Conservation (phyloP, 2,329 filamentous ascomycete genomes). For the Didymella keratinophila region DNA sequence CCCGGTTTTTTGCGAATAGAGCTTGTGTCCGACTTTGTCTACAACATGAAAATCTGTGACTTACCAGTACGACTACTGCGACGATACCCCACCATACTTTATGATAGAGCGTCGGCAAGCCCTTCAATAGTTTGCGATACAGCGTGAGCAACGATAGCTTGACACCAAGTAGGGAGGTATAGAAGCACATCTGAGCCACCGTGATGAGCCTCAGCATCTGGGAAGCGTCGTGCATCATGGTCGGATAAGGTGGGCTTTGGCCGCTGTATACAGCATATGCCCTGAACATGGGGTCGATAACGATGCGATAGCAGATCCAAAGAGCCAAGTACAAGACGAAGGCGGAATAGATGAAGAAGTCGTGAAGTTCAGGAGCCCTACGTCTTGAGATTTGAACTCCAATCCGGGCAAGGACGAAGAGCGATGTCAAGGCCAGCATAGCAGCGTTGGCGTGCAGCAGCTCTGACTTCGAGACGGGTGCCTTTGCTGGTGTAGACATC, state of each 20-base stretch:
- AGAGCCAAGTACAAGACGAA: background rate
- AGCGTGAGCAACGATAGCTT: background rate
- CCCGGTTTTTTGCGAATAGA: too few relatives aligned
- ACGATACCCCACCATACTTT: conserved; percentile 5
- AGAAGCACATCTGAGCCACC: background rate
- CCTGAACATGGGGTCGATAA: conserved; percentile 1
- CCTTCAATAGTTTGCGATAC: conserved; percentile 3
- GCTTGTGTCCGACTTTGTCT: too few relatives aligned
- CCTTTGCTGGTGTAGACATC: background rate
- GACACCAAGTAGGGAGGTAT: background rate
- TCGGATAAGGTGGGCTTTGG: conserved; percentile 1
- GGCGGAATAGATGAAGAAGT: background rate
- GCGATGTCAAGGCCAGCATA: background rate
- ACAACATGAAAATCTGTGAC: too few relatives aligned
- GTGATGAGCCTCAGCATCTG: background rate
- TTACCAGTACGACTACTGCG: background rate
- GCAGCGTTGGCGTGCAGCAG: background rate
- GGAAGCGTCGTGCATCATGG: background rate
- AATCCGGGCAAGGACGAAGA: background rate
- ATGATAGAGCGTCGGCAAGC: background rate
- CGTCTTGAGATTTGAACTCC: background rate
- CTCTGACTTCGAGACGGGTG: background rate
- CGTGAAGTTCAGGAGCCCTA: background rate
- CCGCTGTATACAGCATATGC: conserved; percentile 3
- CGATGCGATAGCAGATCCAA: background rate